These are phyloP conservation scores for Leccinum solheimii DNA, from an alignment of 1,284 basidiomycete genomes.

Conservation along the genomic window DNA sequence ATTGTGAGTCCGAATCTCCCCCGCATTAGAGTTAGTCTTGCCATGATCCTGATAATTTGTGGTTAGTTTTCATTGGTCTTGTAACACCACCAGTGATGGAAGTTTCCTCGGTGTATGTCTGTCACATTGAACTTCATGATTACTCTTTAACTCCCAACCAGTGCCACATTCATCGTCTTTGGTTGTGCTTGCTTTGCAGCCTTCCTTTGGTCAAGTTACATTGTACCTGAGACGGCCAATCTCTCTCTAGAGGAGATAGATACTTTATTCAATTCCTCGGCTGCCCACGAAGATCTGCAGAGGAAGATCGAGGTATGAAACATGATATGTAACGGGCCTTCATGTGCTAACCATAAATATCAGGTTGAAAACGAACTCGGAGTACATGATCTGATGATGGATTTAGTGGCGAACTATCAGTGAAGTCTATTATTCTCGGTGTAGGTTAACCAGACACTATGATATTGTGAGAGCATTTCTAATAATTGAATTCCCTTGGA, in stretches of 20 bases:
- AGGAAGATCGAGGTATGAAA: conserved; percentile 21
- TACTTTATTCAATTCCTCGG: conserved; percentile 58
- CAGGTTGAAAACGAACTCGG: conserved; percentile 44
- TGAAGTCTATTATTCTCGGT: conserved; percentile 6
- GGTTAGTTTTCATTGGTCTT: conserved; percentile 74
- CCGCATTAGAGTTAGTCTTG: not conserved
- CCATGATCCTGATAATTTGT: conserved; percentile 14
- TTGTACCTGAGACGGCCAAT: conserved; percentile 76
- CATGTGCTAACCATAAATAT: conserved; percentile 8
- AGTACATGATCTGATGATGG: conserved; percentile 35
- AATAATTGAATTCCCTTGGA: not conserved
- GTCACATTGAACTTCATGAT: not conserved
- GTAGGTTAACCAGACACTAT: not conserved
- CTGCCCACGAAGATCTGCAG: conserved; percentile 50
- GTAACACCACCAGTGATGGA: conserved; percentile 74
- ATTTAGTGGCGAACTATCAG: conserved; percentile 12
- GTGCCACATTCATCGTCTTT: conserved; percentile 70
- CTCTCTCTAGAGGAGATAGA: conserved; percentile 79
- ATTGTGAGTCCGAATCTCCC: conserved; percentile 49
- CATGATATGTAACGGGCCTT: not conserved
- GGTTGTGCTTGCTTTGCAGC: conserved; percentile 61
- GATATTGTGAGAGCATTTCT: not conserved
- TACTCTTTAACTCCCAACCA: conserved; percentile 24
- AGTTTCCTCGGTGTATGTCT: conserved; percentile 53
- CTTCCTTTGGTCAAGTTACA: conserved; percentile 66